Evolutionary conservation across 2,329 filamentous ascomycete genomes (phyloP).

Genomic region (Microdochium nivale): DNA sequence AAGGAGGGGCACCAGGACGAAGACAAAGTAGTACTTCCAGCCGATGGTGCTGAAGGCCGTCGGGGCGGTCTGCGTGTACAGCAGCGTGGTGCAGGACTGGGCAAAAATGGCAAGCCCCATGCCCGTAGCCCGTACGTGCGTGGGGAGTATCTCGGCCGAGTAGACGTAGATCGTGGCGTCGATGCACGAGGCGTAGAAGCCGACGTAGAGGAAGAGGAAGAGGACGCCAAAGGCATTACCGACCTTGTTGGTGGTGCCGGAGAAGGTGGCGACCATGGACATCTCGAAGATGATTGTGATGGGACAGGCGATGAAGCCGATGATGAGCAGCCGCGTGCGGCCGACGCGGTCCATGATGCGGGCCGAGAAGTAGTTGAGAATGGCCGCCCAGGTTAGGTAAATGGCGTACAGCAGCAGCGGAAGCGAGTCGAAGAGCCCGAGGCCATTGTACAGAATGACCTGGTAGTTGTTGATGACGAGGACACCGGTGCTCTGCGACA

Average conservation of each 20-base stretch:
- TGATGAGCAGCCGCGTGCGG: conserved; percentile 34
- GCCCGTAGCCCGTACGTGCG: conserved; percentile 39
- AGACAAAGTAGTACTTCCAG: conserved; percentile 42
- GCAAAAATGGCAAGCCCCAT: conserved; percentile 43
- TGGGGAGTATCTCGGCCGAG: conserved; percentile 30
- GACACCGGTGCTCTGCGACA: neutral
- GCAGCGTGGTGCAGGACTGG: conserved; percentile 36
- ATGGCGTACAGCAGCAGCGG: conserved; percentile 28
- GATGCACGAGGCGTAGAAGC: conserved; percentile 35
- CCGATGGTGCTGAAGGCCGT: conserved; percentile 32
- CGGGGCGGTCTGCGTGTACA: conserved; percentile 36
- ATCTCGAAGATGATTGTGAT: conserved; percentile 24
- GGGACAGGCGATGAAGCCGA: conserved; percentile 29
- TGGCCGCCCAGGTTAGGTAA: conserved; percentile 35
- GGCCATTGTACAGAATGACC: conserved; percentile 27
- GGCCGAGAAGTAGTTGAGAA: conserved; percentile 34
- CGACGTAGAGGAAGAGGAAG: conserved; percentile 37
- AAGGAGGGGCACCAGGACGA: conserved; percentile 32
- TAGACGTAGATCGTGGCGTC: conserved; percentile 31
- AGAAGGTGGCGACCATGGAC: conserved; percentile 25
- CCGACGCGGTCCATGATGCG: too few relatives aligned
- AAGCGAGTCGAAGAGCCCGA: conserved; percentile 29
- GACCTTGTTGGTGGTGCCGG: conserved; percentile 25
- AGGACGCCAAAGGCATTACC: conserved; percentile 30
- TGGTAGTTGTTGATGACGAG: conserved; percentile 30